phyloP scores from a whole-genome alignment of 2,329 filamentous ascomycete genomes.

The Gyromitra esculenta region DNA sequence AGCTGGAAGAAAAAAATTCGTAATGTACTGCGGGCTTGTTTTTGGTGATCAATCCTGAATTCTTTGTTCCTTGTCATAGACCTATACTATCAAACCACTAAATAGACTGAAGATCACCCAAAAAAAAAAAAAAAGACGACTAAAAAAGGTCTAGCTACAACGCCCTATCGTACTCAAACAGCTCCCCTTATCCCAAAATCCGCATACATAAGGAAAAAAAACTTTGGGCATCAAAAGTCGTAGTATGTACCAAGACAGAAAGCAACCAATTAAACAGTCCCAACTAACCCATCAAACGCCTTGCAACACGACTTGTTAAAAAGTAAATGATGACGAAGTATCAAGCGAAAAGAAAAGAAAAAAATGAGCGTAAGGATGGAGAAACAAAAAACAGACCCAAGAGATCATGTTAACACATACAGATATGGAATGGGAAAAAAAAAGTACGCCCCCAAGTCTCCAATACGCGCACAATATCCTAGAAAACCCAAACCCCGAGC shows the following conservation, averaged over 20 bases:
- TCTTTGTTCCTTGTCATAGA: conserved; percentile 8
- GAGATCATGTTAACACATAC: conserved; percentile 30
- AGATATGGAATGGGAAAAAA: conserved; percentile 40
- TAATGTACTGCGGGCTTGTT: not conserved
- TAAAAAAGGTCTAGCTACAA: conserved; percentile 45
- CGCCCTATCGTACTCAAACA: conserved; percentile 47
- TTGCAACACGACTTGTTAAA: conserved; percentile 27
- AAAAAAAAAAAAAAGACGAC: conserved; percentile 36
- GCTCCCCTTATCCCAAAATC: conserved; percentile 32
- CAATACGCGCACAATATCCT: conserved; percentile 44
- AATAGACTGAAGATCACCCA: conserved; percentile 30
- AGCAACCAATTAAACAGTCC: conserved; percentile 46
- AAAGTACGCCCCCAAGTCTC: conserved; percentile 51
- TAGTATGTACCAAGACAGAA: conserved; percentile 45
- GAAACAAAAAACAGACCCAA: conserved; percentile 40
- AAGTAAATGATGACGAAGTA: conserved; percentile 10
- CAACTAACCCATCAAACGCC: conserved; percentile 32
- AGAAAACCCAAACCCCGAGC: conserved; percentile 48
- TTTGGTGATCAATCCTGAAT: conserved; percentile 43
- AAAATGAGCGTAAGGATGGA: conserved; percentile 30
- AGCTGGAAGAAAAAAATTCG: not conserved
- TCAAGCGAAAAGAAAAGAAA: conserved; percentile 10
- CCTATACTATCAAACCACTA: conserved; percentile 23
- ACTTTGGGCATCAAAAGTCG: conserved; percentile 42
- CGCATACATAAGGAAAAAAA: conserved; percentile 37